A percentile compares a stretch with the other conserved stretches of the same genome.
Evolutionary conservation across 2,329 filamentous ascomycete genomes (phyloP).

Genomic region (Lachnum nothofagi): DNA sequence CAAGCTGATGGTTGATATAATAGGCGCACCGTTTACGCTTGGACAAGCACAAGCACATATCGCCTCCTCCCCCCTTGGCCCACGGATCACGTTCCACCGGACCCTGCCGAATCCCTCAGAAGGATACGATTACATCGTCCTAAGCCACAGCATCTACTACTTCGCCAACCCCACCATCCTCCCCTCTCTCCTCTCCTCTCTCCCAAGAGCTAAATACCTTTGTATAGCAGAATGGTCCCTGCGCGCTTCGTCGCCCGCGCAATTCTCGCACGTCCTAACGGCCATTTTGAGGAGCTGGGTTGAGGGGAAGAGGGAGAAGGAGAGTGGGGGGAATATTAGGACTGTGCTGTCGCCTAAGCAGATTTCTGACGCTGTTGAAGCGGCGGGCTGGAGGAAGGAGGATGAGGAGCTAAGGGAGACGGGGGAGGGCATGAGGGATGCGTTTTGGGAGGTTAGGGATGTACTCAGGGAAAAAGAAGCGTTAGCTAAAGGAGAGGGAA

Average conservation of each 20-base stretch:
- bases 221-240: slow-evolving; percentile 46
- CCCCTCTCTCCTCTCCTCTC: slow-evolving; percentile 30
- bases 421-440: slow-evolving; percentile 41
- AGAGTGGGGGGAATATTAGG: slow-evolving; percentile 43
- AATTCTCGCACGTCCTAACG: slow-evolving; percentile 48
- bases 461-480: slow-evolving; percentile 26
- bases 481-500: slow-evolving; percentile 30
- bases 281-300: slow-evolving; percentile 41
- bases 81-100: slow-evolving; percentile 41
- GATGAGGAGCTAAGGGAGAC: slow-evolving; percentile 37
- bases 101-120: slow-evolving; percentile 25
- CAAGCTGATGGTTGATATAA: too few relatives aligned
- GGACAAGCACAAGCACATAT: slow-evolving; percentile 45
- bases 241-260: slow-evolving; percentile 35
- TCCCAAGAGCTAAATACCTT: slow-evolving; percentile 33
- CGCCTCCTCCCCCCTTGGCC: slow-evolving; percentile 36
- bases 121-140: slow-evolving; percentile 42
- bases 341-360: slow-evolving; percentile 40
- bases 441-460: slow-evolving; percentile 41
- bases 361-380: slow-evolving; percentile 33
- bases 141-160: slow-evolving; percentile 51
- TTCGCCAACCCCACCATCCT: slow-evolving; percentile 40
- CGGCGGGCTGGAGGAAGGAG: background rate
- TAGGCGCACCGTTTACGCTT: slow-evolving; percentile 45
- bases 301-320: slow-evolving; percentile 38